phyloP scores from a whole-genome alignment of 2,329 filamentous ascomycete species.

The Sporothrix euskadiensis region DNA sequence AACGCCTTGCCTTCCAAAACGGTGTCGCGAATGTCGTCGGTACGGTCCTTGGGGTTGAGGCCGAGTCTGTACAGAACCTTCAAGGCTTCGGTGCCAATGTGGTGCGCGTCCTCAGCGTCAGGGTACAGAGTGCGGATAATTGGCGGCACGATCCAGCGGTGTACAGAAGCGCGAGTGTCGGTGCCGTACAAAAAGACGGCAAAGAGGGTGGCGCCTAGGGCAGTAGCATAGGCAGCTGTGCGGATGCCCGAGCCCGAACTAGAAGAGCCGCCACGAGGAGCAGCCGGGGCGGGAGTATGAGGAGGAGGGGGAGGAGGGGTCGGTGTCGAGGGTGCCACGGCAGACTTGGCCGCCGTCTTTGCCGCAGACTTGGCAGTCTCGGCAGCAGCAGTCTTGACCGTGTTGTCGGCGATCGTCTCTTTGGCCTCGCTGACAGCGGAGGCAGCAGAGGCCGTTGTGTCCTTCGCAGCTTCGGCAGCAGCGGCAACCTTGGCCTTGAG shows the following conservation, averaged over 20 bases:
- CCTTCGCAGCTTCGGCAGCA: neutral
- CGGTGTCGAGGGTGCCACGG: neutral
- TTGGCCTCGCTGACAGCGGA: neutral
- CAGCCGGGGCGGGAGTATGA: neutral
- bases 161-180: conserved; percentile 70
- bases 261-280: neutral
- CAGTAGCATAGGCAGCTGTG: conserved; percentile 45
- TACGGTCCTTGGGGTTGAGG: conserved; percentile 79
- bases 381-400: neutral
- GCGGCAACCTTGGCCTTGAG: neutral
- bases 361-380: neutral
- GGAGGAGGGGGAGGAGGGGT: conserved; percentile 16
- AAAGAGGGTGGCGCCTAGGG: conserved; percentile 46
- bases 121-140: conserved; percentile 65
- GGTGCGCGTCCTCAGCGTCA: conserved; percentile 90
- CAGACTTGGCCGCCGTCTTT: neutral
- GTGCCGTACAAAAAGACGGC: conserved; percentile 68
- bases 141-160: conserved; percentile 67
- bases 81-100: conserved; percentile 69
- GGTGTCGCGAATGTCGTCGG: conserved; percentile 43
- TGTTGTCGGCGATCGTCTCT: neutral
- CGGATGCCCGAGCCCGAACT: conserved; percentile 38
- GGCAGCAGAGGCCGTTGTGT: neutral
- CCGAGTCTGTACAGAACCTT: conserved; percentile 72
- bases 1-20: conserved; percentile 62